phyloP scores from a whole-genome alignment of 441 rosid species.

The Syzygium malaccense region DNA sequence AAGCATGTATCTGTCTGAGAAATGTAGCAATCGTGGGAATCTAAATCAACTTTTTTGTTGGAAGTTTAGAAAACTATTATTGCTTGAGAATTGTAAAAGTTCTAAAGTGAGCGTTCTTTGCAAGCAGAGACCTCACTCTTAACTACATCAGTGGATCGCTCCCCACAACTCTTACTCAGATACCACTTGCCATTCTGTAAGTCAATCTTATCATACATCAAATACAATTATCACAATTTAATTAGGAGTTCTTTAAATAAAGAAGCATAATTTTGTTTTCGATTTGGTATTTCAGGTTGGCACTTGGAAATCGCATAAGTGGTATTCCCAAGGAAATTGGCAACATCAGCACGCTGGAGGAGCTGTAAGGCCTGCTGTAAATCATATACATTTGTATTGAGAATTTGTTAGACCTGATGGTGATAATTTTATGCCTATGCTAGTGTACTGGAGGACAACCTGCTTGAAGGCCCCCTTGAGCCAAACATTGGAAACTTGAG shows the following conservation, averaged over 20 bases:
- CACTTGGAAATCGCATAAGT: conserved; percentile 54
- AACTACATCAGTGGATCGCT: conserved; percentile 72
- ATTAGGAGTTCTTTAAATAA: background rate
- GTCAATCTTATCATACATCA: background rate
- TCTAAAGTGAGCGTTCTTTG: background rate
- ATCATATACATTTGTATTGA: background rate
- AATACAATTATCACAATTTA: background rate
- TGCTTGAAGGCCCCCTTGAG: conserved; percentile 53
- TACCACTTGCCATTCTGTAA: conserved; percentile 56
- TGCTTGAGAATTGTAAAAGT: background rate
- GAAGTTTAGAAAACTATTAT: background rate
- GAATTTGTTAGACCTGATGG: background rate
- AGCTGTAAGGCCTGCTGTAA: conserved; percentile 37
- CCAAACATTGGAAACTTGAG: conserved; percentile 51
- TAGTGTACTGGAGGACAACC: conserved; percentile 61
- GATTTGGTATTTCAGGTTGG: conserved; percentile 20
- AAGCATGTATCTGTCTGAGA: background rate
- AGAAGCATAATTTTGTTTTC: background rate
- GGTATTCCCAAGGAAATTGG: conserved; percentile 64
- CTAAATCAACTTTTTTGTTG: background rate
- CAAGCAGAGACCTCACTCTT: conserved; percentile 59
- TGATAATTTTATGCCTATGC: conserved; percentile 3
- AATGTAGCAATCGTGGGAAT: background rate
- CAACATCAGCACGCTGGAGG: conserved; percentile 37
- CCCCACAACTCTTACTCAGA: conserved; percentile 40